Base-by-base conservation (phyloP, 129 eudicot genomes). In the Saussurea involucrata region DNA sequence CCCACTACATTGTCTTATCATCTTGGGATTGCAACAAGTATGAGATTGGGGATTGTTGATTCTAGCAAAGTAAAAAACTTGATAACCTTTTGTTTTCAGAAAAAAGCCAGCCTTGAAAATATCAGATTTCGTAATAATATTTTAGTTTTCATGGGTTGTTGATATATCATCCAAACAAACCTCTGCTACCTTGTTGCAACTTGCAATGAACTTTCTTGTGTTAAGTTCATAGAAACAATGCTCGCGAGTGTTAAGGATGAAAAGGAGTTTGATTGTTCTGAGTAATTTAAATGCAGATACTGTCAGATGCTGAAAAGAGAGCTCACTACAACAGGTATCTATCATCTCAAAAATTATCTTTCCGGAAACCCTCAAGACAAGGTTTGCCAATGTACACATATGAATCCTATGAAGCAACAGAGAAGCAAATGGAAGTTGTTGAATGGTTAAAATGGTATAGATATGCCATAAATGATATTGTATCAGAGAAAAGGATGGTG, bases 361-460 rank as follows among this genome's bases (percentile, higher is more conserved):
- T 74, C 67, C 87, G 82, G 40, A 79, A 78, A 80, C 72, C 31
- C 81, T 78, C 85, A 22, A 68, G 79, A 75, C 86, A 75, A 66
- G 88, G 86, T 67, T 83, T 86, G 0, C 55, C 75, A 22, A 81
- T 88, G 84, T 86, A 88, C 78, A 83, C 67, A 55, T 88, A 87
- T 77, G 89, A 83, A 74, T 73, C 86, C 29, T 44, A 83, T 79
- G 77, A 73, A 70, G 63, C 79, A 78, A 74, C 89, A 27, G 81
- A 57, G 42, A 86, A 89, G 66, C 79, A 83, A 18, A 91, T 89
- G 98, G 97, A 91, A 80, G 98, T 95, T 73, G 96, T 95, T 27
- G 97, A 95, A 64, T 95, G 98, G 97, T 81, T 95, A 64, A 89
- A 78, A 82, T 95, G 98, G 97, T 95, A 95, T 80, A 78, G 98